A percentile compares a stretch with the other conserved stretches of the same genome.
phyloP scores from a whole-genome alignment of 177 flowering plant species.

The Telopea speciosissima region DNA sequence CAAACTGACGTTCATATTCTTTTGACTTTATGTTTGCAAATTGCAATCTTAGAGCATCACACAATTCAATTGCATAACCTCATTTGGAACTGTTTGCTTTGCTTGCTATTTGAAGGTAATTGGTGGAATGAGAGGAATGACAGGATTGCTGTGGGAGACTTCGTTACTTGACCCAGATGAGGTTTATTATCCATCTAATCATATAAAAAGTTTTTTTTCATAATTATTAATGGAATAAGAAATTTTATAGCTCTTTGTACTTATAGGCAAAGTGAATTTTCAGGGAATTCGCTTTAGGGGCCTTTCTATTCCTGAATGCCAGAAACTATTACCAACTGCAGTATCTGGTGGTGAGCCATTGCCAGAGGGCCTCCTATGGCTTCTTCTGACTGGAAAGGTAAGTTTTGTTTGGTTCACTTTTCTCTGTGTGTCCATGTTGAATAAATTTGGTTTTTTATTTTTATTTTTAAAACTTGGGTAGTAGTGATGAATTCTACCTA shows the following conservation, averaged over 20 bases:
- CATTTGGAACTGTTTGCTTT: slow-evolving; percentile 8
- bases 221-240: background rate
- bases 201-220: background rate
- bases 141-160: slow-evolving; percentile 89
- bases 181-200: slow-evolving; percentile 30
- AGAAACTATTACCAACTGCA: slow-evolving; percentile 79
- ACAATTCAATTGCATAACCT: background rate
- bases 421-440: background rate
- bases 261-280: slow-evolving; percentile 6
- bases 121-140: slow-evolving; percentile 99
- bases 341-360: slow-evolving; percentile 85
- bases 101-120: slow-evolving; percentile 45
- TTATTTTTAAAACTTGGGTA: background rate
- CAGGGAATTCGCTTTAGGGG: slow-evolving; percentile 99
- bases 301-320: slow-evolving; percentile 95
- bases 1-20: background rate
- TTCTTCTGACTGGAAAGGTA: slow-evolving; percentile 93
- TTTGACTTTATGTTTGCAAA: background rate
- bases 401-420: slow-evolving; percentile 3
- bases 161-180: slow-evolving; percentile 97
- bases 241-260: background rate
- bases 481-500: background rate
- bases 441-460: too few relatives aligned
- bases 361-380: slow-evolving; percentile 98
- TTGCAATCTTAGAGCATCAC: background rate